Evolutionary conservation across 2,329 filamentous ascomycete species (phyloP).

Genomic region (Coniella vitis): DNA sequence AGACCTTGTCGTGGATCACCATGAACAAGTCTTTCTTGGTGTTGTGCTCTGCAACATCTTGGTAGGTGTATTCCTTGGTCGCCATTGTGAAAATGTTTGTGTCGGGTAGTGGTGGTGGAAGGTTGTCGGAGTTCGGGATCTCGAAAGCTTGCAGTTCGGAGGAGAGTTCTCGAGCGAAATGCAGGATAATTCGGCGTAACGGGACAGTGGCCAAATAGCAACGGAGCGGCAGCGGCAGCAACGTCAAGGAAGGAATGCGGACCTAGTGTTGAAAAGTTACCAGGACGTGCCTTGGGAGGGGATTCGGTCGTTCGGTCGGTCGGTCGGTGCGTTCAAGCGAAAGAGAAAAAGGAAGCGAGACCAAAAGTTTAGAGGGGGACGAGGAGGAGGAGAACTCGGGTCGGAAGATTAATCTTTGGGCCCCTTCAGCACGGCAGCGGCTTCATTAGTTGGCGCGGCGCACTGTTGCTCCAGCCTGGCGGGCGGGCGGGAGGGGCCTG

Average conservation of each 20-base stretch:
- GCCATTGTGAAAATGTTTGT: slow-evolving; percentile 30
- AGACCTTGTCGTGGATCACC: slow-evolving; percentile 95
- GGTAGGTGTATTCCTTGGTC: slow-evolving; percentile 58
- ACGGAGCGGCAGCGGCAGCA: neutral
- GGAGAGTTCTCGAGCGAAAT: neutral
- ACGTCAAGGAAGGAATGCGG: too few relatives aligned
- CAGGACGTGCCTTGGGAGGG: neutral
- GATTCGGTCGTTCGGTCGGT: neutral
- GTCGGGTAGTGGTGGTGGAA: slow-evolving; percentile 10
- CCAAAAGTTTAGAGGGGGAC: neutral
- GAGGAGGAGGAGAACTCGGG: neutral
- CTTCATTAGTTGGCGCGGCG: too few relatives aligned
- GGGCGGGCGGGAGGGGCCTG: too few relatives aligned
- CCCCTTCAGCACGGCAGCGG: neutral
- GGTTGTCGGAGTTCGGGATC: neutral
- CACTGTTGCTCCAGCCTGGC: too few relatives aligned
- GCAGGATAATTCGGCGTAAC: neutral
- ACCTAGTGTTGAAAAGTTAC: neutral
- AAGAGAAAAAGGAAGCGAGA: neutral
- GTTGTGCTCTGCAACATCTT: slow-evolving; percentile 79
- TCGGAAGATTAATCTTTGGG: too few relatives aligned
- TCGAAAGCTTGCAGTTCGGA: too few relatives aligned
- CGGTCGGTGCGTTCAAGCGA: slow-evolving; percentile 1
- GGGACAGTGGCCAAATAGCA: neutral
- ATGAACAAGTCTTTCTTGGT: slow-evolving; percentile 91